A percentile compares a stretch with the other conserved stretches of the same genome.
phyloP scores from a whole-genome alignment of 768 basidiomycete genomes.

The Phaeotremella fagi region DNA sequence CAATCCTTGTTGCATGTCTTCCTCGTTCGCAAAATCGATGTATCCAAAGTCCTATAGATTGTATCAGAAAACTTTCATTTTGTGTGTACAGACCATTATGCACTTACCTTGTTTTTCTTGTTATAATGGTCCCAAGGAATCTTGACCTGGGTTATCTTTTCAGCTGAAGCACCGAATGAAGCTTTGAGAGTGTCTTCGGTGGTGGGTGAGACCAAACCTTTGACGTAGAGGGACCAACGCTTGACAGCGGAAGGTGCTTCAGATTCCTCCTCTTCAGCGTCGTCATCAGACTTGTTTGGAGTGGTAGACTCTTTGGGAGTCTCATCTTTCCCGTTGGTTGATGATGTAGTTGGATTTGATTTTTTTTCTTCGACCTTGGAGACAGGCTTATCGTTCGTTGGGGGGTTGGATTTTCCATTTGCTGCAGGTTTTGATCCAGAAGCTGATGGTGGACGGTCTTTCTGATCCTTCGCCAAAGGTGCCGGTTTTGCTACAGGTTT shows the following conservation, averaged over 20 bases:
- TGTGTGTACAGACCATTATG: neutral
- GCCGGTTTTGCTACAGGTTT: neutral
- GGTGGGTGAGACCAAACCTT: slow-evolving; percentile 26
- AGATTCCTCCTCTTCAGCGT: slow-evolving; percentile 46
- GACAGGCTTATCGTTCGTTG: neutral
- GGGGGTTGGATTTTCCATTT: slow-evolving; percentile 9
- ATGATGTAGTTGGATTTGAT: neutral
- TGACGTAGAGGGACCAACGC: slow-evolving; percentile 40
- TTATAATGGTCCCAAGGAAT: slow-evolving; percentile 28
- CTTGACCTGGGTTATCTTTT: slow-evolving; percentile 37
- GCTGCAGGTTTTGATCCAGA: neutral
- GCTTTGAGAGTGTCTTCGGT: slow-evolving; percentile 34
- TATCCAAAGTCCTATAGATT: slow-evolving; percentile 61
- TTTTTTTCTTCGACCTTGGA: neutral
- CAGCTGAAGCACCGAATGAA: slow-evolving; percentile 17
- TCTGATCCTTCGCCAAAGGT: neutral
- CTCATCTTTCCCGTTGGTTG: slow-evolving; percentile 1
- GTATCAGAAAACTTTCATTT: neutral
- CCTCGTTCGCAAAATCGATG: slow-evolving; percentile 85
- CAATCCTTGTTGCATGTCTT: slow-evolving; percentile 72
- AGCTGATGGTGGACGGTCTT: neutral
- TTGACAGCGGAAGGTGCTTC: slow-evolving; percentile 14
- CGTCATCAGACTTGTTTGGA: slow-evolving; percentile 51
- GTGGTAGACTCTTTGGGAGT: slow-evolving; percentile 8
- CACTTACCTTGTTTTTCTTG: slow-evolving; percentile 33